Conservation (phyloP, 23 red algal species). For the Gracilariopsis chorda region DNA sequence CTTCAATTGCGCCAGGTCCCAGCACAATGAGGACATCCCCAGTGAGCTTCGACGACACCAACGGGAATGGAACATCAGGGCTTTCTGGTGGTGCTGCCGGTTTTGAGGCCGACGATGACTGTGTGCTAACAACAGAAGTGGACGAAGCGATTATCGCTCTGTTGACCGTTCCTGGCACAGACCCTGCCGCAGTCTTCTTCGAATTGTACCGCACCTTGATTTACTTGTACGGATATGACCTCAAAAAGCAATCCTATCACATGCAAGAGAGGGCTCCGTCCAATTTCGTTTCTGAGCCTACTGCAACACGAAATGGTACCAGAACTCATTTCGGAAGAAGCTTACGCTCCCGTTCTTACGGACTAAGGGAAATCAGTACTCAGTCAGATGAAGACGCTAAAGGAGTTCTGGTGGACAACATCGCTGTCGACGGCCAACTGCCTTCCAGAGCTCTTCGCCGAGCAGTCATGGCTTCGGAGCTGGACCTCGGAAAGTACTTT, state of each 20-base stretch:
- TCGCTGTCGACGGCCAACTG: slow-evolving; percentile 58
- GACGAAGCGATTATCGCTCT: slow-evolving; percentile 25
- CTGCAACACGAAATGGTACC: neutral
- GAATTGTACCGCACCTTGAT: slow-evolving; percentile 58
- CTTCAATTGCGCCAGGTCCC: neutral
- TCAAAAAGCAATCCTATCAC: neutral
- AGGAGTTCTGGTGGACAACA: slow-evolving; percentile 58
- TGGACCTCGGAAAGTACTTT: slow-evolving; percentile 50
- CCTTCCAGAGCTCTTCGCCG: slow-evolving; percentile 42
- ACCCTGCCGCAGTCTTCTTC: slow-evolving; percentile 49
- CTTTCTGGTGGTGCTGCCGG: neutral
- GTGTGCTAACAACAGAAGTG: slow-evolving; percentile 10
- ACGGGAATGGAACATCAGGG: slow-evolving; percentile 5
- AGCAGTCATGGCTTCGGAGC: slow-evolving; percentile 58
- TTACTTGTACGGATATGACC: slow-evolving; percentile 52
- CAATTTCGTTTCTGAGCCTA: neutral
- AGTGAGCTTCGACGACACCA: slow-evolving; percentile 32
- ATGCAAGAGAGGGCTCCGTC: neutral
- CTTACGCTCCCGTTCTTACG: neutral
- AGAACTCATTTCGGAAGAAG: neutral
- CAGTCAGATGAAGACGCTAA: slow-evolving; percentile 66
- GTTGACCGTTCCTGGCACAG: slow-evolving; percentile 32
- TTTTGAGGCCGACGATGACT: slow-evolving; percentile 46
- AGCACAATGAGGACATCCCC: neutral
- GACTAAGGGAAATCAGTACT: neutral